Evolutionary conservation across 2,329 filamentous ascomycete genomes (phyloP).

Genomic region (Periglandula ipomoeae): DNA sequence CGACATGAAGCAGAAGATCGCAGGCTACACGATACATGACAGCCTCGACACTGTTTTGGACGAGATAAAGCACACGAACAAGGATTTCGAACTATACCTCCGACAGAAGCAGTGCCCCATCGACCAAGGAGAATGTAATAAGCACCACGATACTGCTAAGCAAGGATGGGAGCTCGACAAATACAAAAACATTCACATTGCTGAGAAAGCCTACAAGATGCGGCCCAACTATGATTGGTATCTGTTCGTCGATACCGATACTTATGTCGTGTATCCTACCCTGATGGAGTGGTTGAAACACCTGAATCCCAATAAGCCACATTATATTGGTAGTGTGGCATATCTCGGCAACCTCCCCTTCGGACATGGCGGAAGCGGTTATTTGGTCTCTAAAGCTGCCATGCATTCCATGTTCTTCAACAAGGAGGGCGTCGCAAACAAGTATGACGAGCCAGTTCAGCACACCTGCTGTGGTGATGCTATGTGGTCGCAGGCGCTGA

Average conservation of each 20-base stretch:
- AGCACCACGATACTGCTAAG: constrained; percentile 15
- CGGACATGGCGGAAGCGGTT: constrained; percentile 48
- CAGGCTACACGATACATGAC: constrained; percentile 34
- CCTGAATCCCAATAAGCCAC: constrained; percentile 32
- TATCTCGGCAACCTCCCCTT: constrained; percentile 34
- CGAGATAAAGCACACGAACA: constrained; percentile 32
- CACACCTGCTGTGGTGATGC: constrained; percentile 43
- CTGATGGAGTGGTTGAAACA: constrained; percentile 37
- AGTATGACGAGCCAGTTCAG: constrained; percentile 33
- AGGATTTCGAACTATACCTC: constrained; percentile 41
- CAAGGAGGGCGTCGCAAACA: constrained; percentile 33
- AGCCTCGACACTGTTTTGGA: constrained; percentile 35
- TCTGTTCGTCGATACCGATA: constrained; percentile 50
- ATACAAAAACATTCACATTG: constrained; percentile 54
- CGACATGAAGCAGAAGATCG: constrained; percentile 42
- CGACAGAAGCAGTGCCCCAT: constrained; percentile 35
- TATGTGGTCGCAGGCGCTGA: constrained; percentile 36
- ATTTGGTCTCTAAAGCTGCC: constrained; percentile 40
- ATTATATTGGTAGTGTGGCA: constrained; percentile 42
- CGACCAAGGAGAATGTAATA: constrained; percentile 35
- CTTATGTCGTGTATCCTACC: constrained; percentile 46
- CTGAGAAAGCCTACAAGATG: constrained; percentile 41
- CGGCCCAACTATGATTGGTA: constrained; percentile 49
- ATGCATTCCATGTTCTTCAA: constrained; percentile 37
- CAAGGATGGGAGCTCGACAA: constrained; percentile 48